These are phyloP conservation scores for Paecilomyces fulvus DNA, from an alignment of 2,329 filamentous ascomycete genomes.

Conservation along the genomic window DNA sequence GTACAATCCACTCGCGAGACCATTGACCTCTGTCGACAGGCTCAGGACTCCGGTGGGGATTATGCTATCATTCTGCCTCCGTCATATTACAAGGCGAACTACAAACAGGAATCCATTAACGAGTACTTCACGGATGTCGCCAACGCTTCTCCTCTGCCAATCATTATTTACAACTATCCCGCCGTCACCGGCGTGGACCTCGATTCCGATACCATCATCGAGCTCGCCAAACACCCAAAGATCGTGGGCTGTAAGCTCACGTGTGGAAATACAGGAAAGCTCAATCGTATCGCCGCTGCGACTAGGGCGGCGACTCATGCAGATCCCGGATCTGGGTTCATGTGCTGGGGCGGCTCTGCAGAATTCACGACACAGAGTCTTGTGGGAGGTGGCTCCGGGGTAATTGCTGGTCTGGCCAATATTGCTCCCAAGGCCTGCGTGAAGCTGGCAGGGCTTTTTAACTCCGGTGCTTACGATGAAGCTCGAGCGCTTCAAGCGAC, in stretches of 20 bases:
- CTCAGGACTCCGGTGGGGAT: slow-evolving; percentile 57
- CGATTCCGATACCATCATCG: slow-evolving; percentile 49
- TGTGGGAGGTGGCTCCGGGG: slow-evolving; percentile 60
- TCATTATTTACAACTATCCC: slow-evolving; percentile 60
- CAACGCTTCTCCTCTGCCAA: slow-evolving; percentile 43
- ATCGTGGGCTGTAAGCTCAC: slow-evolving; percentile 58
- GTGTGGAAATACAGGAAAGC: slow-evolving; percentile 57
- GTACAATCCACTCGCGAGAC: slow-evolving; percentile 60
- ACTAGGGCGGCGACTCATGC: slow-evolving; percentile 60
- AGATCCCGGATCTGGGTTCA: slow-evolving; percentile 62
- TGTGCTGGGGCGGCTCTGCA: slow-evolving; percentile 63
- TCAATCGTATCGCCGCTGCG: slow-evolving; percentile 46
- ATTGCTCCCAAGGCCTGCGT: slow-evolving; percentile 60
- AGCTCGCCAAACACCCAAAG: slow-evolving; percentile 45
- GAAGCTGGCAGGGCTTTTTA: slow-evolving; percentile 50
- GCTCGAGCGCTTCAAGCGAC: slow-evolving; percentile 56
- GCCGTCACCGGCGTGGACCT: slow-evolving; percentile 54
- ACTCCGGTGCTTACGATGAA: slow-evolving; percentile 49
- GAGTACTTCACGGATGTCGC: slow-evolving; percentile 55
- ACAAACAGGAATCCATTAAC: slow-evolving; percentile 47
- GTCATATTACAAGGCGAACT: slow-evolving; percentile 57
- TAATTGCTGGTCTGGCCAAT: slow-evolving; percentile 65
- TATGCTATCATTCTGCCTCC: slow-evolving; percentile 65
- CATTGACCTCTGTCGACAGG: slow-evolving; percentile 55
- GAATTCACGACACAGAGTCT: slow-evolving; percentile 67